These are phyloP conservation scores for Amauroascus verrucosus DNA, from an alignment of 2,329 filamentous ascomycete genomes.

Conservation along the genomic window DNA sequence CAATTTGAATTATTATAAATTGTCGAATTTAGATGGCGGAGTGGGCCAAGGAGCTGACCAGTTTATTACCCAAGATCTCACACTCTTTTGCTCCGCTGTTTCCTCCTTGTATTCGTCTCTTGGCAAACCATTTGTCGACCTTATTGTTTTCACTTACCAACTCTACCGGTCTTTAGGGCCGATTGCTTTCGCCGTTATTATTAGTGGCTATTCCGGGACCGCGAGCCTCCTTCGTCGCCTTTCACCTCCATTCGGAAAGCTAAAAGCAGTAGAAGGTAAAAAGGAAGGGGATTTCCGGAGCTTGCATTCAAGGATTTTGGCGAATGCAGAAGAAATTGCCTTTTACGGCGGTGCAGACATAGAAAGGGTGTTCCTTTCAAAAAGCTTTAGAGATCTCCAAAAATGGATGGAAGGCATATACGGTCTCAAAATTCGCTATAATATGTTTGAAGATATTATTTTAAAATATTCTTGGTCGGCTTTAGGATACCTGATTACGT, in stretches of 20 bases:
- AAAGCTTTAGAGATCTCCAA: slow-evolving; percentile 84
- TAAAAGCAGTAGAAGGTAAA: slow-evolving; percentile 90
- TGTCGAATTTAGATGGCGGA: slow-evolving; percentile 84
- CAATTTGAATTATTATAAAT: slow-evolving; percentile 91
- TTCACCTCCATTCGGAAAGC: slow-evolving; percentile 90
- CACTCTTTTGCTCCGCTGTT: slow-evolving; percentile 84
- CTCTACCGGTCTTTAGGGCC: slow-evolving; percentile 85
- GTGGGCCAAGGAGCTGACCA: slow-evolving; percentile 88
- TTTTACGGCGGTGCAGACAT: slow-evolving; percentile 95
- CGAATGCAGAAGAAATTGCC: slow-evolving; percentile 93
- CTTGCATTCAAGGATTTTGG: slow-evolving; percentile 81
- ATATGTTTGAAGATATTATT: slow-evolving; percentile 96
- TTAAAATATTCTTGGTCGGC: slow-evolving; percentile 98
- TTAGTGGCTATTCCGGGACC: slow-evolving; percentile 90
- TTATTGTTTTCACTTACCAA: slow-evolving; percentile 97
- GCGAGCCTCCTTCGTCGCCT: slow-evolving; percentile 78
- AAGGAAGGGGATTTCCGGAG: slow-evolving; percentile 93
- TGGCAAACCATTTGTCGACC: slow-evolving; percentile 94
- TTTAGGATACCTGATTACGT: slow-evolving; percentile 88
- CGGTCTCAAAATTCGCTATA: slow-evolving; percentile 94
- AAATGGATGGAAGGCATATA: slow-evolving; percentile 98
- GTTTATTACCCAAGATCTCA: slow-evolving; percentile 94
- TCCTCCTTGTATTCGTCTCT: slow-evolving; percentile 90
- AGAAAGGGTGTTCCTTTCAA: slow-evolving; percentile 84
- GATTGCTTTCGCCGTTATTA: slow-evolving; percentile 69